Conservation (phyloP, 2,329 filamentous ascomycete species). For the Diaporthe humulicola region DNA sequence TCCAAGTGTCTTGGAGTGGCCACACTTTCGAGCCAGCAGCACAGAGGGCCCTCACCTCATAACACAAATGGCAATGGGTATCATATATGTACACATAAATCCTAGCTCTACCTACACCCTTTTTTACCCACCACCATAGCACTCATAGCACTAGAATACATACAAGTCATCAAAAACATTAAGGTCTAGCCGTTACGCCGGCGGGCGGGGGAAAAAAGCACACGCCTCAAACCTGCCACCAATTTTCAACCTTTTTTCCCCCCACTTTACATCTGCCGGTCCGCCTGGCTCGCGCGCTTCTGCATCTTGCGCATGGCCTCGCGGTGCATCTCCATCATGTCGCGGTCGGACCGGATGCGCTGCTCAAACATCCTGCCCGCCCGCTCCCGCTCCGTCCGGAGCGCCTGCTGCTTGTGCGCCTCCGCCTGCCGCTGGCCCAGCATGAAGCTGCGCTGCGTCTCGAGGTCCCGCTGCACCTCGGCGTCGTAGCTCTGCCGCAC, state of each 20-base stretch:
- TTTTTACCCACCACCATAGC: not conserved
- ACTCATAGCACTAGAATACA: not conserved
- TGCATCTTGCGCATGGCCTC: constrained; percentile 88
- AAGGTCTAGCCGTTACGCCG: constrained; percentile 9
- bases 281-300: constrained; percentile 50
- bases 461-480: constrained; percentile 62
- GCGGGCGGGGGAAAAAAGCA: not conserved
- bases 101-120: not conserved
- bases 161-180: constrained; percentile 31
- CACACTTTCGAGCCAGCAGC: not conserved
- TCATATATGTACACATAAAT: constrained; percentile 23
- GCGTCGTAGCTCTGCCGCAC: constrained; percentile 51
- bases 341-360: constrained; percentile 77
- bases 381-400: constrained; percentile 68
- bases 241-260: not conserved
- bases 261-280: constrained; percentile 9
- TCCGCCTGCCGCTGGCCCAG: constrained; percentile 74
- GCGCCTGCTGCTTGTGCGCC: constrained; percentile 70
- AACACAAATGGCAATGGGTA: constrained; percentile 29
- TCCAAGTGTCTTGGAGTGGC: not conserved
- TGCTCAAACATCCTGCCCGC: constrained; percentile 77
- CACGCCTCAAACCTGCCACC: not conserved
- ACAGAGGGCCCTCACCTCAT: not conserved
- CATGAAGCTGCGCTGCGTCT: constrained; percentile 67
- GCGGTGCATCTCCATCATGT: constrained; percentile 81